Conservation (phyloP, 441 rosid genomes). For the Gossypium trilobum region DNA sequence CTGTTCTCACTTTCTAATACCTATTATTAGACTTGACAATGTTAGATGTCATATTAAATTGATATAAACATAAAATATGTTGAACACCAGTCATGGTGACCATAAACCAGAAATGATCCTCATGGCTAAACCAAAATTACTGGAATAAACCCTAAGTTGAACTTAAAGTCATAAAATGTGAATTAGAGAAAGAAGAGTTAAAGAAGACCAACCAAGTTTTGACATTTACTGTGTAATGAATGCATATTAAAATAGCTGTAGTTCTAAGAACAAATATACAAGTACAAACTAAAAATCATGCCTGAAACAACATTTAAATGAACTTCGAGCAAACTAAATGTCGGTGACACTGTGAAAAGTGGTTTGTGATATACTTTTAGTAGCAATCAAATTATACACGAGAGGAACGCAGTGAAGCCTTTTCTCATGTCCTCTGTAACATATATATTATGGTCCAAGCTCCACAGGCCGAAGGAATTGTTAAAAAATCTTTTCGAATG, state of each 20-base stretch:
- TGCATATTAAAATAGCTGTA: not conserved
- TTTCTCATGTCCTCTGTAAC: too few species aligned
- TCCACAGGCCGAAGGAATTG: too few species aligned
- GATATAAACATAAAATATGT: too few species aligned
- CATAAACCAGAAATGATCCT: not conserved
- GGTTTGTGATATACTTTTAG: not conserved
- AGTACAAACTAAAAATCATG: too few species aligned
- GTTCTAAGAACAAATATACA: not conserved
- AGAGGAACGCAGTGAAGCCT: not conserved
- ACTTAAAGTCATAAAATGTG: too few species aligned
- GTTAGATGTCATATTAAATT: too few species aligned
- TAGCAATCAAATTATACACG: not conserved
- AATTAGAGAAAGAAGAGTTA: too few species aligned
- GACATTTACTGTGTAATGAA: too few species aligned
- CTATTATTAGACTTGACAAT: constrained; percentile 20
- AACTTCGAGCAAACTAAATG: not conserved
- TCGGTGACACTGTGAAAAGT: not conserved
- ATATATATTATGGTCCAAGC: too few species aligned
- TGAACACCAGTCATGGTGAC: too few species aligned
- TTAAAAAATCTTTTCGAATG: too few species aligned
- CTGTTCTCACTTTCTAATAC: constrained; percentile 85
- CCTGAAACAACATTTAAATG: not conserved
- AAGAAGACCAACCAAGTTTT: too few species aligned
- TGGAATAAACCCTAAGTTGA: not conserved
- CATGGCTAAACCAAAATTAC: not conserved